Percentiles rank a stretch among this genome's conserved stretches.
Evolutionary conservation across 768 basidiomycete genomes (phyloP).

Genomic region (Trametes cinnabarina): DNA sequence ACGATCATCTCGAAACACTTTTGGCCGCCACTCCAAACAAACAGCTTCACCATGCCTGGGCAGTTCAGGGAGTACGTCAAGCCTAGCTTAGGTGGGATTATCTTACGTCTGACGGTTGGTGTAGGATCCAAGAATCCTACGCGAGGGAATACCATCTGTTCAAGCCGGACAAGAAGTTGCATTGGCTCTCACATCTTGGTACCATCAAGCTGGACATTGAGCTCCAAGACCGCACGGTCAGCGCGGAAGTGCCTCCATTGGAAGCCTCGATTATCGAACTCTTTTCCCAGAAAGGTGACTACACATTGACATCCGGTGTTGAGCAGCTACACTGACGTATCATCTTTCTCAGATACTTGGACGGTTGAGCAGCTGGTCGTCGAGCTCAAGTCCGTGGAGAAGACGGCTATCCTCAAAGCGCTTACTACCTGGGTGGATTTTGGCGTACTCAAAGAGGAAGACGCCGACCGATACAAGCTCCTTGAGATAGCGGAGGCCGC

Average conservation of each 20-base stretch:
- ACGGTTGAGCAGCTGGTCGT: constrained; percentile 63
- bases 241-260: constrained; percentile 76
- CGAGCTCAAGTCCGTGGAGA: constrained; percentile 64
- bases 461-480: constrained; percentile 56
- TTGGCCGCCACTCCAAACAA: constrained; percentile 85
- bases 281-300: constrained; percentile 66
- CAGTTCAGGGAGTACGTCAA: constrained; percentile 71
- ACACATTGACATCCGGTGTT: background rate
- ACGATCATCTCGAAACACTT: constrained; percentile 92
- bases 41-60: constrained; percentile 76
- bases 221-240: constrained; percentile 75
- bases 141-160: constrained; percentile 73
- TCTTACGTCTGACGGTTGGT: background rate
- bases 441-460: constrained; percentile 73
- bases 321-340: too few relatives aligned
- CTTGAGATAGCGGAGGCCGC: constrained; percentile 60
- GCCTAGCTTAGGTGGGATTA: too few relatives aligned
- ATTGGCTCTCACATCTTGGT: constrained; percentile 88
- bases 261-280: constrained; percentile 91
- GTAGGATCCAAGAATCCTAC: constrained; percentile 73
- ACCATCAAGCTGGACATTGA: constrained; percentile 78
- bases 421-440: constrained; percentile 81
- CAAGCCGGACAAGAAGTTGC: constrained; percentile 90
- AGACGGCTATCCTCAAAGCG: constrained; percentile 65
- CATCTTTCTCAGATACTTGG: constrained; percentile 57